Evolutionary conservation across 345 rosid species (phyloP).

Genomic region (Triadica sebifera): DNA sequence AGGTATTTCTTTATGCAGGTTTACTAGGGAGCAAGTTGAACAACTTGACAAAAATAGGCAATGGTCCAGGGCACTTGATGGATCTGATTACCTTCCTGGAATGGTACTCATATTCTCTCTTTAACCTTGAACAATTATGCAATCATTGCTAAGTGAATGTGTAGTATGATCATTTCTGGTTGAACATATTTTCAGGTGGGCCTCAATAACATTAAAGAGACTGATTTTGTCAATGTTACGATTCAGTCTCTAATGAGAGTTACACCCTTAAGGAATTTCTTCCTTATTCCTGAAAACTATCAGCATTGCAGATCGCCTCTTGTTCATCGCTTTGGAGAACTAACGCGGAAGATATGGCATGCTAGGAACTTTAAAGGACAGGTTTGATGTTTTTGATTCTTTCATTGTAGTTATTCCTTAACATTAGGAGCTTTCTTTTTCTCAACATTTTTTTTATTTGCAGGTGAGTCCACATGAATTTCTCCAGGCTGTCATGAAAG

Average conservation of each 20-base stretch:
- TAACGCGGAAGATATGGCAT: slow-evolving; percentile 93
- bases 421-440: slow-evolving; percentile 2
- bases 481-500: slow-evolving; percentile 97
- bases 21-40: slow-evolving; percentile 74
- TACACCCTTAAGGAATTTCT: slow-evolving; percentile 82
- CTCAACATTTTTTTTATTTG: slow-evolving; percentile 16
- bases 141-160: background rate
- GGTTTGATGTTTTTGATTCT: slow-evolving; percentile 40
- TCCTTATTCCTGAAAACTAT: slow-evolving; percentile 91
- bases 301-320: slow-evolving; percentile 73
- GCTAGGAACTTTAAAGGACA: slow-evolving; percentile 97
- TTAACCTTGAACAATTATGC: background rate
- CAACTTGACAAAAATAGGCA: slow-evolving; percentile 81
- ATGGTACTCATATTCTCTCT: slow-evolving; percentile 46
- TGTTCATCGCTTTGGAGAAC: slow-evolving; percentile 94
- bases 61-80: slow-evolving; percentile 99
- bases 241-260: slow-evolving; percentile 96
- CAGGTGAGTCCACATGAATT: slow-evolving; percentile 99
- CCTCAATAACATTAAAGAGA: slow-evolving; percentile 87
- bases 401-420: slow-evolving; percentile 8
- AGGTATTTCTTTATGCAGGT: slow-evolving; percentile 42
- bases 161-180: background rate
- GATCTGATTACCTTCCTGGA: slow-evolving; percentile 98
- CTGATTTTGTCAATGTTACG: slow-evolving; percentile 95
- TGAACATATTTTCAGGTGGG: slow-evolving; percentile 60